A percentile compares a stretch with the other conserved stretches of the same genome.
Evolutionary conservation across 2,329 filamentous ascomycete genomes (phyloP).

Genomic region (Sporothrix luriei): DNA sequence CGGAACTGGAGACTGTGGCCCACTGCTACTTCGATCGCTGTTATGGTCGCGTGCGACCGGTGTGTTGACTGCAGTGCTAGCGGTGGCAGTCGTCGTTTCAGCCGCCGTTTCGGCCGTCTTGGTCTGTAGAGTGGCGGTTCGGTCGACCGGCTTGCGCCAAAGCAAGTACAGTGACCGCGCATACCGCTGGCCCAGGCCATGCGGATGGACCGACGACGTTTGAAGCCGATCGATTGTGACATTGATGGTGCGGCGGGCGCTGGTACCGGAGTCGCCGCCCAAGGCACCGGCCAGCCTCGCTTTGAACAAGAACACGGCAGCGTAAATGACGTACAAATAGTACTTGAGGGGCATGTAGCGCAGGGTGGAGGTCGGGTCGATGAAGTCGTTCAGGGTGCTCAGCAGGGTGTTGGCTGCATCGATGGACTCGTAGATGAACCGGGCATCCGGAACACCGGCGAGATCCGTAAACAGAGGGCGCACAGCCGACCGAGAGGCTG

Average conservation of each 20-base stretch:
- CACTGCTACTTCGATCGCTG: not conserved
- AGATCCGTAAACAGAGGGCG: slow-evolving; percentile 53
- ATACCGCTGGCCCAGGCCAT: slow-evolving; percentile 64
- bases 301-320: slow-evolving; percentile 67
- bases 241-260: slow-evolving; percentile 59
- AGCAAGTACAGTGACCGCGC: slow-evolving; percentile 62
- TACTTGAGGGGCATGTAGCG: slow-evolving; percentile 67
- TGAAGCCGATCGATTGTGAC: slow-evolving; percentile 63
- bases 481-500: slow-evolving; percentile 40
- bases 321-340: slow-evolving; percentile 65
- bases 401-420: slow-evolving; percentile 65
- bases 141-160: slow-evolving; percentile 51
- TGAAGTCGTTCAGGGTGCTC: slow-evolving; percentile 60
- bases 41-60: not conserved
- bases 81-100: not conserved
- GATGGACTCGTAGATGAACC: slow-evolving; percentile 68
- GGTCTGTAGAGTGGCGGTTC: slow-evolving; percentile 13
- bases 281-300: slow-evolving; percentile 63
- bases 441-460: slow-evolving; percentile 62
- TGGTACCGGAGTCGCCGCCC: slow-evolving; percentile 55
- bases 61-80: not conserved
- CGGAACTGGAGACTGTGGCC: not conserved
- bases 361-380: slow-evolving; percentile 60
- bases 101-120: slow-evolving; percentile 11
- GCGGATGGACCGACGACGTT: slow-evolving; percentile 58